Percentiles rank a stretch among this genome's conserved stretches.
phyloP scores from a whole-genome alignment of 2,329 filamentous ascomycete genomes.

The Emmonsia crescens region DNA sequence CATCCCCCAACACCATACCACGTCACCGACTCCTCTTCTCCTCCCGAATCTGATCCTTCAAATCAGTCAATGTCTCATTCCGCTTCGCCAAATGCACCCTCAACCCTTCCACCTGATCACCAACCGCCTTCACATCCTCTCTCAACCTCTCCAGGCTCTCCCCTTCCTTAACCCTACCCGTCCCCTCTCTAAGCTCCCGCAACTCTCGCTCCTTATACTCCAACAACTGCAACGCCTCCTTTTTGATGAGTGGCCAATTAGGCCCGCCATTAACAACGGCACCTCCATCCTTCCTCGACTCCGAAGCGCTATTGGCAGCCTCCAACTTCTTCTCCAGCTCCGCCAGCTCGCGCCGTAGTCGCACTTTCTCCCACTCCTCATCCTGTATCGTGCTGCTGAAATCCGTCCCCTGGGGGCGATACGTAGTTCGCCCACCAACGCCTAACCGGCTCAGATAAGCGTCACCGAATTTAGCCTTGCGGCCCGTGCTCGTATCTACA shows the following conservation, averaged over 20 bases:
- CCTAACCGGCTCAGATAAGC: slow-evolving; percentile 89
- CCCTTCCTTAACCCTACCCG: slow-evolving; percentile 47
- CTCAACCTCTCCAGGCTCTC: slow-evolving; percentile 63
- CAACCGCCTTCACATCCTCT: slow-evolving; percentile 82
- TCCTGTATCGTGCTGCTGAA: slow-evolving; percentile 77
- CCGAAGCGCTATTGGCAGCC: slow-evolving; percentile 64
- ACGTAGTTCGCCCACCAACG: slow-evolving; percentile 60
- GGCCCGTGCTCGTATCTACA: slow-evolving; percentile 69
- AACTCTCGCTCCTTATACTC: slow-evolving; percentile 82
- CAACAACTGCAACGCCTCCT: slow-evolving; percentile 83
- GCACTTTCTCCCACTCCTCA: slow-evolving; percentile 92
- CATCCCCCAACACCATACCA: neutral
- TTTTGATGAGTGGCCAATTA: slow-evolving; percentile 84
- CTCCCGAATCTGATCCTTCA: slow-evolving; percentile 74
- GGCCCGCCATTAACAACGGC: slow-evolving; percentile 53
- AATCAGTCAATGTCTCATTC: slow-evolving; percentile 61
- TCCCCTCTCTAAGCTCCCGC: slow-evolving; percentile 59
- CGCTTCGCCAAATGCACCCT: slow-evolving; percentile 70
- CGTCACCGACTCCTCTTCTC: slow-evolving; percentile 46
- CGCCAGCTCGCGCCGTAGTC: slow-evolving; percentile 80
- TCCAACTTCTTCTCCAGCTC: slow-evolving; percentile 84
- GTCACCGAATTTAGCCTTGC: slow-evolving; percentile 95
- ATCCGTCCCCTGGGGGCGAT: slow-evolving; percentile 77
- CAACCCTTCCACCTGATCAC: slow-evolving; percentile 84
- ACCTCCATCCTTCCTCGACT: slow-evolving; percentile 45